These are phyloP conservation scores for Candida arabinofermentans DNA, from an alignment of 805 yeast species.

Conservation along the genomic window DNA sequence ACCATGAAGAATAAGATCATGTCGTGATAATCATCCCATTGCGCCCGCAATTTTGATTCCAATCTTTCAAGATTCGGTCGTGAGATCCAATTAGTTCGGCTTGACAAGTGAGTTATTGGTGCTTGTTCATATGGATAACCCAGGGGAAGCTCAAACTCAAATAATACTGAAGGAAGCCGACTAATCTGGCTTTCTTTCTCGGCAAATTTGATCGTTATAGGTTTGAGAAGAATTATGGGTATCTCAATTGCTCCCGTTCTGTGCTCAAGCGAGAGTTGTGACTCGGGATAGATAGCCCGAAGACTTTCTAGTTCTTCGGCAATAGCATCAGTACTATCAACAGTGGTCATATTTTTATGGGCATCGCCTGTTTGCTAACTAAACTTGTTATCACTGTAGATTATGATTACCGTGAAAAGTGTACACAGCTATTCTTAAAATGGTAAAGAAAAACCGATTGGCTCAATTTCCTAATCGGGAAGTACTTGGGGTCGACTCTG, in stretches of 20 bases:
- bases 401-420: neutral
- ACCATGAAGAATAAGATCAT: constrained; percentile 40
- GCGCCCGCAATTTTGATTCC: constrained; percentile 14
- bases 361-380: no score
- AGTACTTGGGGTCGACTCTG: neutral
- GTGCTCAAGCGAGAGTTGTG: constrained; percentile 5
- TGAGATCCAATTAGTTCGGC: constrained; percentile 30
- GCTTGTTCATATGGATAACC: constrained; percentile 33
- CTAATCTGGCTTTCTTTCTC: constrained; percentile 3
- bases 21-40: constrained; percentile 36
- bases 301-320: constrained; percentile 39
- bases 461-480: neutral
- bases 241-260: constrained; percentile 28
- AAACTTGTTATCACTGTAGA: no score
- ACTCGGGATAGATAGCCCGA: constrained; percentile 40
- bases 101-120: constrained; percentile 26
- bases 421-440: no score
- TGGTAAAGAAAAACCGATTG: no score
- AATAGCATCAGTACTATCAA: constrained; percentile 3
- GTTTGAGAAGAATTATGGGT: constrained; percentile 23
- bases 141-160: constrained; percentile 31
- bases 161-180: constrained; percentile 29
- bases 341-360: neutral
- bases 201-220: constrained; percentile 18
- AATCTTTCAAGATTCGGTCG: constrained; percentile 14